These are phyloP conservation scores for Sclerotiophoma versabilis DNA, from an alignment of 2,329 filamentous ascomycete genomes.

Conservation along the genomic window DNA sequence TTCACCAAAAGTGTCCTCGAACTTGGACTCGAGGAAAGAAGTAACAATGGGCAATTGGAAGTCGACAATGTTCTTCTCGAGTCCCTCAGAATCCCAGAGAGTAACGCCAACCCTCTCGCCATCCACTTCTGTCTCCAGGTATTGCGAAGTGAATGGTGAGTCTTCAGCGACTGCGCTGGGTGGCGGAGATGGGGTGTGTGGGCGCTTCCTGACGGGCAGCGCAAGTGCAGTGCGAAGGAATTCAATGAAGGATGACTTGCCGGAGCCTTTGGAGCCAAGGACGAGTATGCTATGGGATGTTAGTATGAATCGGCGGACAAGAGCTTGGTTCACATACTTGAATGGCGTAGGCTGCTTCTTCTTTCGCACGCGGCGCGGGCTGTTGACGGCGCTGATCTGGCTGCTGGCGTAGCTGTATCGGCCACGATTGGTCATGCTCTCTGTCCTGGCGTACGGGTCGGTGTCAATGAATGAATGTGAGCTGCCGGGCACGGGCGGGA, in stretches of 20 bases:
- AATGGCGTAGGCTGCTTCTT: slow-evolving; percentile 97
- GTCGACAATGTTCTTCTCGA: slow-evolving; percentile 95
- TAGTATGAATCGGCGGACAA: slow-evolving; percentile 10
- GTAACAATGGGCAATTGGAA: slow-evolving; percentile 92
- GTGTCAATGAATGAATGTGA: slow-evolving; percentile 59
- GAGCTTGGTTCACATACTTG: slow-evolving; percentile 78
- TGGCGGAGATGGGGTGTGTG: slow-evolving; percentile 50
- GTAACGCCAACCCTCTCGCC: slow-evolving; percentile 90
- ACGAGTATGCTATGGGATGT: slow-evolving; percentile 75
- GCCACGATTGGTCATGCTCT: slow-evolving; percentile 96
- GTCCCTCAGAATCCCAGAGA: slow-evolving; percentile 92
- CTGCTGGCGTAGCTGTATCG: slow-evolving; percentile 97
- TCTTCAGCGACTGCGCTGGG: slow-evolving; percentile 56
- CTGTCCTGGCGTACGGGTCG: slow-evolving; percentile 81
- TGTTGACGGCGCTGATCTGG: slow-evolving; percentile 89
- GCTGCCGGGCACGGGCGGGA: slow-evolving; percentile 54
- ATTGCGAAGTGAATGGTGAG: slow-evolving; percentile 79
- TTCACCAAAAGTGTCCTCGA: slow-evolving; percentile 95
- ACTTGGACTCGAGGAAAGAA: slow-evolving; percentile 94
- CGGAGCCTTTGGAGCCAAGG: slow-evolving; percentile 83
- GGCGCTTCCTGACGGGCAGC: slow-evolving; percentile 79
- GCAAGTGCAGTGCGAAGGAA: slow-evolving; percentile 89
- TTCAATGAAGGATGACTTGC: slow-evolving; percentile 96
- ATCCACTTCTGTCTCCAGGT: slow-evolving; percentile 93
- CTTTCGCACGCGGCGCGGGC: slow-evolving; percentile 86